Base-by-base conservation (phyloP, 352 stramenopile species). In the Globisporangium nagaii region DNA sequence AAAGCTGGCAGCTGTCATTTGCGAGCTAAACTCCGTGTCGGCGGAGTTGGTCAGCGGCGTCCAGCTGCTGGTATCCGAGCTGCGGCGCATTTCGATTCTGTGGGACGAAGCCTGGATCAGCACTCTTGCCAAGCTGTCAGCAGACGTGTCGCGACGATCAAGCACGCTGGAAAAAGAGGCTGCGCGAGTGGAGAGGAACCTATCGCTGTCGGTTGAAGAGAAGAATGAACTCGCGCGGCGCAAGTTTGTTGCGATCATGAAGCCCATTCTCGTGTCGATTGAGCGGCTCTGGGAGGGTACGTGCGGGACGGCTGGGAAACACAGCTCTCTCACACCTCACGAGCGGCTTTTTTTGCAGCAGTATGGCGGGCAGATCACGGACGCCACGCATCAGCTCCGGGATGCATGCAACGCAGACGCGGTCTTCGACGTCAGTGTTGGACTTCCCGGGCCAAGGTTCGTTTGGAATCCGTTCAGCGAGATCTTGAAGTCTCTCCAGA, bases 51-150 rank as follows among this genome's bases (percentile, higher is more conserved):
- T 86, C 2, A 64, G 77, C 30, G 72, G 71, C 12, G 78, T 92
- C n/a, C 63, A 65, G 12, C 47, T 84, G 44, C 53, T 95, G 6
- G 67, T 93, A 36, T 74, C 69, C 1, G 85, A 95, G 54, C 61
- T 95, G 24, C 72, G 83, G 52, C 78, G 85, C 22, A 76, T 95
- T 36, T 83, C 85, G 1, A 68, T 93, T 37, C 53, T 95, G 37
- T 95, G 84, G 84, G 85, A 95, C 40, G 85, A 95, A 65, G 69
- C 70, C 6, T 95, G 85, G 85, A 74, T 90, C 15, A 72, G 43
- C 27, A 70, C 68, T 8, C 65, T 95, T 13, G 68, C 74, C 31
- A 95, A 95, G 49, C 55, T 95, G 54, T 75, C 75, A 11, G 65
- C 75, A 0, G 83, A 95, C 53, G 79, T 93, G 9, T 70, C 66